Evolutionary conservation across 2,329 filamentous ascomycete genomes (phyloP).

Genomic region (Neofusicoccum cordaticola): DNA sequence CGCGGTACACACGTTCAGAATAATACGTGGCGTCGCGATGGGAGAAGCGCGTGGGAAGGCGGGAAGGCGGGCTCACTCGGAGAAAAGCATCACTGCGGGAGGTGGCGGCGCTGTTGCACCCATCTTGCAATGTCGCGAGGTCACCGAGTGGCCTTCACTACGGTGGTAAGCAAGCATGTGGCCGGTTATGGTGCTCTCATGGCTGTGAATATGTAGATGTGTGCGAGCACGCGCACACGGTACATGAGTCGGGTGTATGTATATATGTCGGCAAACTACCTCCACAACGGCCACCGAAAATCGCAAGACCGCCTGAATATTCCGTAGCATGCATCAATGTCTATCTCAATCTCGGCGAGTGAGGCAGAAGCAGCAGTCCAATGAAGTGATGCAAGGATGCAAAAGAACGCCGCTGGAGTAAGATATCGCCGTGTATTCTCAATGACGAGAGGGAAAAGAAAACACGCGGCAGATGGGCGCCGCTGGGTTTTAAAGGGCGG

Average conservation of each 20-base stretch:
- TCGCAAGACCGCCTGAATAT: background rate
- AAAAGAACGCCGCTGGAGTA: slow-evolving; percentile 6
- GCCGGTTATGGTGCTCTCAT: too few species aligned
- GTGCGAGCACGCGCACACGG: slow-evolving; percentile 24
- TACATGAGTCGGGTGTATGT: background rate
- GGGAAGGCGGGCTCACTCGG: too few species aligned
- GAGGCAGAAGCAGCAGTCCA: slow-evolving; percentile 5
- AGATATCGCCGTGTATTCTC: background rate
- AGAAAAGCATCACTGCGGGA: too few species aligned
- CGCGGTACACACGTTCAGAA: too few species aligned
- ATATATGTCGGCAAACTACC: slow-evolving; percentile 2
- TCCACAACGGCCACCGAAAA: background rate
- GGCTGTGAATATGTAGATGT: too few species aligned
- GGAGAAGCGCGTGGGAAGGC: too few species aligned
- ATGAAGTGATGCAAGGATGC: background rate
- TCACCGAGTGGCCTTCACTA: too few species aligned
- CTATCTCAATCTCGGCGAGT: background rate
- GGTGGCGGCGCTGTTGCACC: too few species aligned
- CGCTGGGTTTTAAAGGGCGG: background rate
- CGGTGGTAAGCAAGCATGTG: too few species aligned
- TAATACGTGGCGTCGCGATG: too few species aligned
- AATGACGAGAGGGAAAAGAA: background rate
- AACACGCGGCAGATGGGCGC: background rate
- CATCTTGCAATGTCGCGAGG: too few species aligned
- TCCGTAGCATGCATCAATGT: background rate